phyloP scores from a whole-genome alignment of 2,329 filamentous ascomycete species.

The Acrocalymma vagum region DNA sequence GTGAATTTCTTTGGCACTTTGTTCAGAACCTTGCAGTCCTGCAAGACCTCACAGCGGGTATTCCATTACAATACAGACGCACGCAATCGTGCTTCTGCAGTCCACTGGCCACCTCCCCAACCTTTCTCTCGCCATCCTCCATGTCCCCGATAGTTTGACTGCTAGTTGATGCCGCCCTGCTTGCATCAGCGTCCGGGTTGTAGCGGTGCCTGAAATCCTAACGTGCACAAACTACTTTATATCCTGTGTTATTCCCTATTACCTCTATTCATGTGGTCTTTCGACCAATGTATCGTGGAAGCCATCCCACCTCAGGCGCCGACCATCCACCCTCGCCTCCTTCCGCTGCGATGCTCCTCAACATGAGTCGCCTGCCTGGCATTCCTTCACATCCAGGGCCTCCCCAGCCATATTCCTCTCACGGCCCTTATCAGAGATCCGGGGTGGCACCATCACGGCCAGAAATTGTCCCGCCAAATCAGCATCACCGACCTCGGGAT shows the following conservation, averaged over 20 bases:
- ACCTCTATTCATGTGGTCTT: conserved; percentile 43
- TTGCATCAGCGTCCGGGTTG: conserved; percentile 38
- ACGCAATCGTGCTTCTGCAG: conserved; percentile 42
- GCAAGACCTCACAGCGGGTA: conserved; percentile 43
- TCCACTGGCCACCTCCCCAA: conserved; percentile 31
- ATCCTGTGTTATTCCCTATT: conserved; percentile 39
- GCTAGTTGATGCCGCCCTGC: conserved; percentile 40
- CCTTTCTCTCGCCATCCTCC: conserved; percentile 37
- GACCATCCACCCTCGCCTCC: conserved; percentile 32
- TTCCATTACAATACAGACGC: conserved; percentile 43
- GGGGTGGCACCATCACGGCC: conserved; percentile 35
- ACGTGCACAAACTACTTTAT: conserved; percentile 30
- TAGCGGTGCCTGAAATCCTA: conserved; percentile 34
- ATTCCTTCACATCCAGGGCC: conserved; percentile 77
- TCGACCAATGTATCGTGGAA: conserved; percentile 41
- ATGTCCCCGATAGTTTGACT: conserved; percentile 40
- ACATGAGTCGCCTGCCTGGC: conserved; percentile 84
- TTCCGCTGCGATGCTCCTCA: conserved; percentile 57
- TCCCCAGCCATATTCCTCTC: conserved; percentile 31
- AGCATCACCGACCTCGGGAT: conserved; percentile 36
- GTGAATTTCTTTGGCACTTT: conserved; percentile 43
- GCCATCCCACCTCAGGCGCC: conserved; percentile 35
- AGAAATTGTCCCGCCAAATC: conserved; percentile 31
- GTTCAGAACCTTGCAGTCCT: conserved; percentile 42
- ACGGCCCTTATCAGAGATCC: conserved; percentile 36